Evolutionary conservation across 495 filamentous ascomycete species (phyloP).

Genomic region (Physcia stellaris): DNA sequence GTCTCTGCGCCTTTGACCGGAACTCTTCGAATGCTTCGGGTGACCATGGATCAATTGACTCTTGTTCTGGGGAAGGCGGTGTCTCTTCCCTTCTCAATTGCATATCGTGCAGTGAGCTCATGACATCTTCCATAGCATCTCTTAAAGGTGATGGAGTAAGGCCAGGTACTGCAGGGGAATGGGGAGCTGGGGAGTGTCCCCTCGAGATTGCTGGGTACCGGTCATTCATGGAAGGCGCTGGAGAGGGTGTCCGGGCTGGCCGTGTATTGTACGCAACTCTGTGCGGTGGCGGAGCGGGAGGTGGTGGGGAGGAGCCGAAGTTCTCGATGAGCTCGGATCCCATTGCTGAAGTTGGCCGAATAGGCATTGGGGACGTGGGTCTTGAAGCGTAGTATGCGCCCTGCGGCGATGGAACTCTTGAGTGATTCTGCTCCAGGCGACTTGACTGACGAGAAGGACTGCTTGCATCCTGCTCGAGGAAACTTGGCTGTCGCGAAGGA

Average conservation of each 20-base stretch:
- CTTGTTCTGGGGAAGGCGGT: constrained; percentile 33
- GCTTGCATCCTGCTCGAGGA: constrained; percentile 3
- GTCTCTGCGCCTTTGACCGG: constrained; percentile 21
- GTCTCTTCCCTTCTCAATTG: constrained; percentile 41
- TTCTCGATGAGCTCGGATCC: constrained; percentile 24
- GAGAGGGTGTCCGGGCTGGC: constrained; percentile 21
- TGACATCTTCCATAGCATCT: constrained; percentile 96
- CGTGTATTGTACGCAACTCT: constrained; percentile 19
- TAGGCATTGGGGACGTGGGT: no score
- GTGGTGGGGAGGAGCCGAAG: constrained; percentile 19
- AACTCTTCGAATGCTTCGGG: constrained; percentile 72
- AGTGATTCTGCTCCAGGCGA: no score
- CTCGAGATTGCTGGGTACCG: constrained; percentile 33
- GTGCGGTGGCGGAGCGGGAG: constrained; percentile 23
- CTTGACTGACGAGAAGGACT: constrained; percentile 7
- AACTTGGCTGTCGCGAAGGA: constrained; percentile 6
- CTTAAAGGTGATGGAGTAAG: constrained; percentile 83
- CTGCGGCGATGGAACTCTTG: no score
- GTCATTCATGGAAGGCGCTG: constrained; percentile 34
- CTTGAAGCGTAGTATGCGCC: constrained; percentile 5
- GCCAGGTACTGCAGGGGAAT: constrained; percentile 47
- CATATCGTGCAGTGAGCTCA: constrained; percentile 90
- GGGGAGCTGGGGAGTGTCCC: constrained; percentile 48
- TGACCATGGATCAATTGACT: constrained; percentile 70
- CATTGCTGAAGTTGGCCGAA: no score